A percentile compares a stretch with the other conserved stretches of the same genome.
Evolutionary conservation across 179 eudicot genomes (phyloP).

Genomic region (Silene vulgaris): DNA sequence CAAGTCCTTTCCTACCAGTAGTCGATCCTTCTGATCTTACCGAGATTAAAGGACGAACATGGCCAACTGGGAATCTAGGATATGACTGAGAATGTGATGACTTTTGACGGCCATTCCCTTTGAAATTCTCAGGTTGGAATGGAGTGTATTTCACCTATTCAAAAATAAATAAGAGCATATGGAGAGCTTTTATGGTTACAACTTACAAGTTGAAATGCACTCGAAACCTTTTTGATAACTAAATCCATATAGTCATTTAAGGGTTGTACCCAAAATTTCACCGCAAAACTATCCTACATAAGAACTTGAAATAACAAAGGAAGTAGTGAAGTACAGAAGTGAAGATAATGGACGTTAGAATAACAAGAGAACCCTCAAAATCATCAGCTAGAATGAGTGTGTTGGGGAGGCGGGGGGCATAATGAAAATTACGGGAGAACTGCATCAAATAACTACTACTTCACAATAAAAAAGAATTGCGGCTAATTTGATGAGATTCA

Average conservation of each 20-base stretch:
- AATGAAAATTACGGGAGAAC: too few relatives aligned
- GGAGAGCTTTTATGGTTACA: neutral
- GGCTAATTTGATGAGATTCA: neutral
- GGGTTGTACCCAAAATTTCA: neutral
- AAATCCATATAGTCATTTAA: neutral
- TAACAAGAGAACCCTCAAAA: neutral
- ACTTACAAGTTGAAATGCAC: neutral
- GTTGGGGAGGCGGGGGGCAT: too few relatives aligned
- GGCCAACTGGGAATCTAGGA: slow-evolving; percentile 41
- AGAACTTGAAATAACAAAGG: neutral
- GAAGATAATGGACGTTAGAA: neutral
- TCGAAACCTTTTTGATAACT: neutral
- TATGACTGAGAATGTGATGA: slow-evolving; percentile 57
- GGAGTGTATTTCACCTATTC: slow-evolving; percentile 33
- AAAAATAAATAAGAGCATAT: neutral
- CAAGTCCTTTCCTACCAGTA: slow-evolving; percentile 33
- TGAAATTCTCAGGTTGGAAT: slow-evolving; percentile 25
- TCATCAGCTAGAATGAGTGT: neutral
- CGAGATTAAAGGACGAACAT: slow-evolving; percentile 36
- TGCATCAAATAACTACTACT: too few relatives aligned
- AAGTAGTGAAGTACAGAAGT: neutral
- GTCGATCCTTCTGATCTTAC: slow-evolving; percentile 73
- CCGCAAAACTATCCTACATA: neutral
- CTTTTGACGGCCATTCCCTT: slow-evolving; percentile 17
- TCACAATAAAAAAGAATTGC: too few relatives aligned